These are phyloP conservation scores for Phylloporus sp. DNA, from an alignment of 768 basidiomycete genomes.

Conservation along the genomic window DNA sequence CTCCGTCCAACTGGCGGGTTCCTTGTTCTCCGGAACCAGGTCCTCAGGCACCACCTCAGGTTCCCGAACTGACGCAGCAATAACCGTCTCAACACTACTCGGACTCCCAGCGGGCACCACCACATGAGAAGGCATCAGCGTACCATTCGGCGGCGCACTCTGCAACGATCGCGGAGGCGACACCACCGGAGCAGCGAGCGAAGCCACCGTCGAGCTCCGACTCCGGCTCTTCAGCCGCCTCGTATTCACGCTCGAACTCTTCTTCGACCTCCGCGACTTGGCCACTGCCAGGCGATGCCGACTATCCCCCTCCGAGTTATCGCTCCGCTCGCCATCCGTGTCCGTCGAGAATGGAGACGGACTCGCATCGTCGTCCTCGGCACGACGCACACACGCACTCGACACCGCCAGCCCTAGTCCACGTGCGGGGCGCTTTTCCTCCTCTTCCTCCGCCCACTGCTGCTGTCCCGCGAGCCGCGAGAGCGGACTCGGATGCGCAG, in stretches of 20 bases:
- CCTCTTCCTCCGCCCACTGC: slow-evolving; percentile 52
- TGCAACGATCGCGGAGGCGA: slow-evolving; percentile 18
- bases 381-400: slow-evolving; percentile 12
- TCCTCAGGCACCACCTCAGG: slow-evolving; percentile 19
- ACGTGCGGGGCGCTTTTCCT: slow-evolving; percentile 19
- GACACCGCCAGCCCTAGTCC: neutral
- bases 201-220: slow-evolving; percentile 66
- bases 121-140: slow-evolving; percentile 14
- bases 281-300: slow-evolving; percentile 1
- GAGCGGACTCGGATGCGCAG: slow-evolving; percentile 60
- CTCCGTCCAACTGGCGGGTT: slow-evolving; percentile 24
- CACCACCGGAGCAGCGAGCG: slow-evolving; percentile 42
- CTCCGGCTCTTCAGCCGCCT: slow-evolving; percentile 41
- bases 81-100: slow-evolving; percentile 72
- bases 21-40: slow-evolving; percentile 28
- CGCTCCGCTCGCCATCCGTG: slow-evolving; percentile 48
- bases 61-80: slow-evolving; percentile 47
- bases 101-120: slow-evolving; percentile 46
- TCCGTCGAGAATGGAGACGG: slow-evolving; percentile 61
- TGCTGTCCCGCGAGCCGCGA: slow-evolving; percentile 55
- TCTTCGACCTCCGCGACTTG: slow-evolving; percentile 24
- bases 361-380: slow-evolving; percentile 50
- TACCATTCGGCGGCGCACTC: slow-evolving; percentile 1
- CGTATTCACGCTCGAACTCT: slow-evolving; percentile 21
- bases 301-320: slow-evolving; percentile 18